These are phyloP conservation scores for Yarrowia sp. DNA, from an alignment of 805 yeast genomes.

Conservation along the genomic window DNA sequence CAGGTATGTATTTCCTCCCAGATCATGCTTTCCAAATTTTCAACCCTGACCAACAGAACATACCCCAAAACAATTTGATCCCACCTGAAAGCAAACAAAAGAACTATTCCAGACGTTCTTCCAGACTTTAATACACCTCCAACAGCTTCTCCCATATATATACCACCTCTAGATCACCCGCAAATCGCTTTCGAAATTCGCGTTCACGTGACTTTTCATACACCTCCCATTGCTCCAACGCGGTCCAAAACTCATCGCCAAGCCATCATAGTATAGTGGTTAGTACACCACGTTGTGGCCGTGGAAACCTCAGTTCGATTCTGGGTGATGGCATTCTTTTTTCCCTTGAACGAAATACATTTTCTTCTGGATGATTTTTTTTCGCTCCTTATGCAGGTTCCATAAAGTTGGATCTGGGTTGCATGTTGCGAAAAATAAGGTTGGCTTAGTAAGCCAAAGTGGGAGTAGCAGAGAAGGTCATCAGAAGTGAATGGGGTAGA, in stretches of 20 bases:
- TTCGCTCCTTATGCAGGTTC: background rate
- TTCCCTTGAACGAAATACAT: constrained; percentile 32
- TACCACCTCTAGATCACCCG: background rate
- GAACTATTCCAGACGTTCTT: background rate
- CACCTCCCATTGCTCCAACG: background rate
- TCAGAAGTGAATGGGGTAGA: too few species aligned
- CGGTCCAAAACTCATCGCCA: background rate
- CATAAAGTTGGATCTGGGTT: background rate
- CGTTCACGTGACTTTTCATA: background rate
- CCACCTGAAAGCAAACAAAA: too few species aligned
- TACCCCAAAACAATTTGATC: too few species aligned
- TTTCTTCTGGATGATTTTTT: background rate
- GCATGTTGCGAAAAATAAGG: too few species aligned
- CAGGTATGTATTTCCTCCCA: too few species aligned
- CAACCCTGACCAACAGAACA: too few species aligned
- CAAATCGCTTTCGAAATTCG: background rate
- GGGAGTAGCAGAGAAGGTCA: too few species aligned
- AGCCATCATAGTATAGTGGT: constrained; percentile 58
- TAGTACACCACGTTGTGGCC: constrained; percentile 70
- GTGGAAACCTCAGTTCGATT: constrained; percentile 69
- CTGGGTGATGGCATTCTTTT: constrained; percentile 64
- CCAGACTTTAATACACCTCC: too few species aligned
- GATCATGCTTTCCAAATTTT: too few species aligned
- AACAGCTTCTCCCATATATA: background rate
- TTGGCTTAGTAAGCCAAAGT: too few species aligned